A percentile compares a stretch with the other conserved stretches of the same genome.
phyloP scores from a whole-genome alignment of 2,329 filamentous ascomycete genomes.

The Diaporthe sp. region DNA sequence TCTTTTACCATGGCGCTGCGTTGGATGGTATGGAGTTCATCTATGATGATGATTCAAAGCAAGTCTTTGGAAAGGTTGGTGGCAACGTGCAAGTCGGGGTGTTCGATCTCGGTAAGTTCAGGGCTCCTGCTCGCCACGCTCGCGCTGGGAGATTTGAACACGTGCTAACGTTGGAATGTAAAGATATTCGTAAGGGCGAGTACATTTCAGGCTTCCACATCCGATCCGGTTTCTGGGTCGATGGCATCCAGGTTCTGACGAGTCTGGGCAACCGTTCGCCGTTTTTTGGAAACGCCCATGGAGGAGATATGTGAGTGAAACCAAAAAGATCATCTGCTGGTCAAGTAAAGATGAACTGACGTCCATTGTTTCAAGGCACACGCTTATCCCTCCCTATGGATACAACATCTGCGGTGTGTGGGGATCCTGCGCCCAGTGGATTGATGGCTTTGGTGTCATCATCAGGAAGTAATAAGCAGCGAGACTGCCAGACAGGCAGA shows the following conservation, averaged over 20 bases:
- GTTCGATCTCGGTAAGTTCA: constrained; percentile 80
- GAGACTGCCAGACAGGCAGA: background rate
- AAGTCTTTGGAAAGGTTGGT: constrained; percentile 87
- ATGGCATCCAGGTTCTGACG: constrained; percentile 91
- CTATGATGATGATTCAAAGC: constrained; percentile 88
- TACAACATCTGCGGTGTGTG: constrained; percentile 91
- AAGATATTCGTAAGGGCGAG: constrained; percentile 88
- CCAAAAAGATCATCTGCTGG: background rate
- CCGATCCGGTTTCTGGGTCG: constrained; percentile 84
- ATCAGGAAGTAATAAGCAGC: constrained; percentile 37
- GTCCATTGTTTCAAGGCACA: constrained; percentile 72
- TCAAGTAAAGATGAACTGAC: constrained; percentile 34
- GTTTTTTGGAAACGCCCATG: constrained; percentile 84
- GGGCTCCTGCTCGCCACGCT: background rate
- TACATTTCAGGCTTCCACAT: constrained; percentile 89
- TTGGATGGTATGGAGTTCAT: constrained; percentile 92
- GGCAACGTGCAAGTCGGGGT: constrained; percentile 78
- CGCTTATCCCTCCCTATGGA: constrained; percentile 88
- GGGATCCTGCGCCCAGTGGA: constrained; percentile 84
- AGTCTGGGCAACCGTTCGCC: constrained; percentile 88
- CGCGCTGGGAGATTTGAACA: background rate
- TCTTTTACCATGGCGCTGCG: constrained; percentile 82
- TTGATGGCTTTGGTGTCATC: constrained; percentile 89
- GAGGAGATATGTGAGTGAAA: constrained; percentile 83
- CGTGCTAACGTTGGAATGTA: constrained; percentile 44